A percentile compares a stretch with the other conserved stretches of the same genome.
phyloP scores from a whole-genome alignment of 192 early-diverging fungal species.

The Backusella circina region DNA sequence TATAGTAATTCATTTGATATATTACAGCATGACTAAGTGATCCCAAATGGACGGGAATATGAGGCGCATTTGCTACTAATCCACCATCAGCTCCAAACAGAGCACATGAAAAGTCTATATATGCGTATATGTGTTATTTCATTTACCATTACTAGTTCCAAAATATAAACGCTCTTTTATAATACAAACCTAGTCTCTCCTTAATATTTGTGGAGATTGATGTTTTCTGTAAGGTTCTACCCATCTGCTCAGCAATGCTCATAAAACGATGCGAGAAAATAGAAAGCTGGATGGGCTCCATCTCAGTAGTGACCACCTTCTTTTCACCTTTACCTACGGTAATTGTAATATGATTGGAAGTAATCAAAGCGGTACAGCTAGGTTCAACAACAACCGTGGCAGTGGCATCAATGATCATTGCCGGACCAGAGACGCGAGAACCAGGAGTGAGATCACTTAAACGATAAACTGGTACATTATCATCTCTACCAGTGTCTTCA shows the following conservation, averaged over 20 bases:
- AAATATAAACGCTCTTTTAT: neutral
- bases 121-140: neutral
- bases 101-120: conserved; percentile 89
- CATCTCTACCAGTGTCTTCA: conserved; percentile 54
- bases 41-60: conserved; percentile 92
- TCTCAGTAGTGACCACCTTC: conserved; percentile 44
- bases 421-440: conserved; percentile 73
- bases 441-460: conserved; percentile 64
- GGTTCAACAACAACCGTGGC: conserved; percentile 88
- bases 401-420: conserved; percentile 87
- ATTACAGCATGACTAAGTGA: conserved; percentile 91
- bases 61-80: conserved; percentile 82
- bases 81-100: conserved; percentile 88
- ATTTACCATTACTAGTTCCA: neutral
- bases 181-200: conserved; percentile 66
- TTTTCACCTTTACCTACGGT: conserved; percentile 42
- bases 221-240: conserved; percentile 90
- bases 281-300: conserved; percentile 88
- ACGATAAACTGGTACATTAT: conserved; percentile 67
- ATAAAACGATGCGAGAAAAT: conserved; percentile 97
- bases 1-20: conserved; percentile 82
- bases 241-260: conserved; percentile 98
- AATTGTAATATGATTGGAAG: conserved; percentile 62
- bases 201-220: conserved; percentile 97
- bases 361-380: conserved; percentile 70